Evolutionary conservation across 2,329 filamentous ascomycete species (phyloP), one percentile per base, ranked within the genome.

Genomic region (Penicillium brevicompactum): DNA sequence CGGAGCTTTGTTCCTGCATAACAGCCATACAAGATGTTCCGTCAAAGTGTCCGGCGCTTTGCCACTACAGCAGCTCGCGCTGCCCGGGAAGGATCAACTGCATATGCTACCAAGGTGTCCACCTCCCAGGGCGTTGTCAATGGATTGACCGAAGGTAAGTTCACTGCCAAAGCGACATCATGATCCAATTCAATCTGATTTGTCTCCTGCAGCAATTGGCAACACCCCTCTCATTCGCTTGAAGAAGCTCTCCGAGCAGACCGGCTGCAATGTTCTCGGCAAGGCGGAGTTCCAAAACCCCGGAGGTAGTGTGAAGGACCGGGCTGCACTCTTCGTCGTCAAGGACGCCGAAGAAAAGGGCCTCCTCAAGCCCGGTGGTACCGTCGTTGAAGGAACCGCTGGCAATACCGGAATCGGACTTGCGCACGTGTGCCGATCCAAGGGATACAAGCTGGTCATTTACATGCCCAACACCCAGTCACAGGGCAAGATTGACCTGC

Each of bases 391-490:
- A 78, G 94, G 94, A 59, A 99, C 94, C 5, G 94, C 94, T 0
- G 94, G 94, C 50, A 99, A 97, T 81, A 99, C 94, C 30, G 94
- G 94, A 62, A 99, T 99, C 74, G 94, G 94, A 1, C 88, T 99
- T 42, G 94, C 94, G 18, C 94, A 97, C 78, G 94, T 99, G 53
- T 97, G 94, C 79, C 86, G 93, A 57, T 90, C 88, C 37, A 89
- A 88, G 67, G 94, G 93, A 40, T 97, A 99, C 83, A 89, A 89
- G 73, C 87, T 96, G 48, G 92, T 97, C 71, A 99, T 99, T 73
- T 99, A 97, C 85, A 97, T 99, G 94, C 94, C 94, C 67, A 90
- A 99, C 81, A 97, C 93, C 46, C 94, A 97, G 79, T 96, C 92
- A 18, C 93, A 96, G 78, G 94, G 92, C 73, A 99, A 99, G 82